Evolutionary conservation across 2,329 filamentous ascomycete genomes (phyloP), one percentile per base, ranked within the genome.

Genomic region (Sporothrix globosa): DNA sequence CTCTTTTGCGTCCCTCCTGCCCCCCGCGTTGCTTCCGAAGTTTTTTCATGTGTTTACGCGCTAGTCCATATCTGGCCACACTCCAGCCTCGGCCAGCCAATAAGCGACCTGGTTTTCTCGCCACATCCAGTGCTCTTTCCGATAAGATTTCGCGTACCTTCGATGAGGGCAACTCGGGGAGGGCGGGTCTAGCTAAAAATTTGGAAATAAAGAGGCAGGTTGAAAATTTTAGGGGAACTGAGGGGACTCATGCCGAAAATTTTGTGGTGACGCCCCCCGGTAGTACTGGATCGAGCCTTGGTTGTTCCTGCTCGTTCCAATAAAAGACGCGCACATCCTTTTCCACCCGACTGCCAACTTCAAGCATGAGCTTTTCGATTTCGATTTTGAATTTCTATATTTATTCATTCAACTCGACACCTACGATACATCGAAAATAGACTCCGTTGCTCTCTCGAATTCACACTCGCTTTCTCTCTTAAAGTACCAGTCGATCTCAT

Each of bases 141-240:
- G 75, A 75, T 76, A 72, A 74, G 73, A 75, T 75, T 76, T 76
- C 75, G 75, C 71, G 70, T 70, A 53, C 63, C 72, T 71, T 61
- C 41, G 54, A 68, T 21, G 68, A 50, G 27, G 65, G 61, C 52
- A 39, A 63, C 41, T 60, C 48, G 54, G 60, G n/a, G 41, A 61
- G 39, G 53, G 58, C 58, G 39, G 58, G 58, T 27, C 61, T 1
- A 7, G 19, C 27, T 4, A 10, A 53, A 48, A 61, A 68, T 67
- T 53, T 17, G 56, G 60, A 69, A 52, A 60, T 65, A 66, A 70
- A 19, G 46, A 34, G 41, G 50, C 48, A 56, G 69, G 69, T 71
- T 48, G 39, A 68, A 69, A 71, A 68, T 67, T 69, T 46, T 56
- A 48, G 39, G 44, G 53, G 53, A 34, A 6, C 27, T 14, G 24